Evolutionary conservation across 176 grass and related monocot species (phyloP).

Genomic region (Oryza meridionalis): DNA sequence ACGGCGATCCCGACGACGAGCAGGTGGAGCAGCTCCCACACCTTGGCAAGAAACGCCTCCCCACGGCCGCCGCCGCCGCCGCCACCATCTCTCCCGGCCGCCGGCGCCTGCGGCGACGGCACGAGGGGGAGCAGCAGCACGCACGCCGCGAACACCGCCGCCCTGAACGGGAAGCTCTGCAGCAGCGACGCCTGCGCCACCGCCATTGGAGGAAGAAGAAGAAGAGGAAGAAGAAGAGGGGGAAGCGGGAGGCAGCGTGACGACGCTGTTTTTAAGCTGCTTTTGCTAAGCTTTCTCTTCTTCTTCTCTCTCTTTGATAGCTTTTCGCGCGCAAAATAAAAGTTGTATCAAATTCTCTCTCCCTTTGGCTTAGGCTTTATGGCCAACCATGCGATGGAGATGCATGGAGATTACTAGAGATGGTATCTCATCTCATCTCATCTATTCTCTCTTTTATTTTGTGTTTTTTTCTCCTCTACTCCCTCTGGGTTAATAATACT

Average conservation of each 20-base stretch:
- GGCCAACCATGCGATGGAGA: slow-evolving; percentile 6
- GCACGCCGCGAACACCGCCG: slow-evolving; percentile 55
- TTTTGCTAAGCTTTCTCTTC: not conserved
- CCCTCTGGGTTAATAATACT: too few species aligned
- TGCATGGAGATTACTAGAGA: slow-evolving; percentile 21
- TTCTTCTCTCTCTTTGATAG: not conserved
- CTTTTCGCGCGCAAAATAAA: slow-evolving; percentile 30
- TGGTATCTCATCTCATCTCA: slow-evolving; percentile 3
- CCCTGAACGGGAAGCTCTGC: slow-evolving; percentile 62
- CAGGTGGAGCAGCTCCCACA: slow-evolving; percentile 86
- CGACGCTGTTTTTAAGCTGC: slow-evolving; percentile 15
- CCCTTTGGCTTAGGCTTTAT: slow-evolving; percentile 21
- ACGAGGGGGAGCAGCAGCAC: slow-evolving; percentile 64
- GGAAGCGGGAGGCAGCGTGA: slow-evolving; percentile 26
- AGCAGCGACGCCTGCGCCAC: slow-evolving; percentile 59
- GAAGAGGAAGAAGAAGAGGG: not conserved
- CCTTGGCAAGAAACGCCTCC: slow-evolving; percentile 69
- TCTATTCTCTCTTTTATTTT: not conserved
- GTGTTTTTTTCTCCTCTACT: not conserved
- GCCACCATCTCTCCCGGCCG: not conserved
- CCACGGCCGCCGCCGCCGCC: slow-evolving; percentile 16
- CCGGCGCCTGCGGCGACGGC: slow-evolving; percentile 62
- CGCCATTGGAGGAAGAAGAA: slow-evolving; percentile 49
- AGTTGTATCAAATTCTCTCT: slow-evolving; percentile 22
- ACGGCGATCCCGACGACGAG: slow-evolving; percentile 86